phyloP scores from a whole-genome alignment of 805 yeast species.

The Kazachstania psychrophila region DNA sequence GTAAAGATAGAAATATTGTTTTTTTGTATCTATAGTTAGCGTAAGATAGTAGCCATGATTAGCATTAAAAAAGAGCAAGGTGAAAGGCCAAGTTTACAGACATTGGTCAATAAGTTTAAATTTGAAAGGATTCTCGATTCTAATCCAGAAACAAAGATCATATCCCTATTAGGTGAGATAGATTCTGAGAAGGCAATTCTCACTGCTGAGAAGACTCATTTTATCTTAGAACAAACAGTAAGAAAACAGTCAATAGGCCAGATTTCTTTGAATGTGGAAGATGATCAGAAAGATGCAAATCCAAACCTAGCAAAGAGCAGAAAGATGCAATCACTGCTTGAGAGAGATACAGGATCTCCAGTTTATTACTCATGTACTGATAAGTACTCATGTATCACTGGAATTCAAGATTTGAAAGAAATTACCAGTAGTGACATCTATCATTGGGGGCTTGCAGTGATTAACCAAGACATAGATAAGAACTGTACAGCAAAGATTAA shows the following conservation, averaged over 20 bases:
- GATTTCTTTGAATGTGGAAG: background rate
- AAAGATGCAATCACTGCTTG: background rate
- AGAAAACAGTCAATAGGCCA: constrained; percentile 5
- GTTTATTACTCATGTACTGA: constrained; percentile 20
- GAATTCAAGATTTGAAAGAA: constrained; percentile 21
- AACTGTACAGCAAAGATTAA: constrained; percentile 62
- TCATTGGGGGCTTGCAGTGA: constrained; percentile 60
- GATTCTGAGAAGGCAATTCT: constrained; percentile 55
- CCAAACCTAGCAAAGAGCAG: background rate
- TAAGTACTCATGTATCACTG: constrained; percentile 25
- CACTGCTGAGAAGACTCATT: constrained; percentile 65
- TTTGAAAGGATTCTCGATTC: constrained; percentile 40
- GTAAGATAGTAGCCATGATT: background rate
- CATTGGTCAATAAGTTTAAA: constrained; percentile 35
- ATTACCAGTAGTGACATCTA: constrained; percentile 78
- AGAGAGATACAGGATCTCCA: constrained; percentile 8
- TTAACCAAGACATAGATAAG: constrained; percentile 37
- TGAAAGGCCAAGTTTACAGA: background rate
- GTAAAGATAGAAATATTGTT: too few relatives aligned
- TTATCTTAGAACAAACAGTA: constrained; percentile 30
- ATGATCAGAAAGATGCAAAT: background rate
- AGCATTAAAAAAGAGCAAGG: too few relatives aligned
- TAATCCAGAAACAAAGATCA: constrained; percentile 57
- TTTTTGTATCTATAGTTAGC: background rate
- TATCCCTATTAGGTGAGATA: constrained; percentile 63